Conservation (phyloP, 1,139 yeast species). For the Taphrina wiesneri region DNA sequence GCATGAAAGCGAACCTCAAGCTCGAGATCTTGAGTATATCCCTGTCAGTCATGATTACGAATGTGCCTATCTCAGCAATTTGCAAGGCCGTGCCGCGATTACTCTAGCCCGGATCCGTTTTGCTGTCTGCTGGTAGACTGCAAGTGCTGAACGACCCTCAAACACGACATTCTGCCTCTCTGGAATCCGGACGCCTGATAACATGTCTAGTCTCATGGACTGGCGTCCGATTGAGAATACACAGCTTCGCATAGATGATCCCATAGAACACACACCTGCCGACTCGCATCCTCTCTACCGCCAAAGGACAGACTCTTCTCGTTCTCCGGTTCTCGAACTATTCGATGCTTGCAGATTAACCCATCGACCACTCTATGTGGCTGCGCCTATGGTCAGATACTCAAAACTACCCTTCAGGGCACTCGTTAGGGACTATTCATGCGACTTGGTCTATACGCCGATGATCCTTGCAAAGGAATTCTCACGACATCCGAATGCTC, state of each 20-base stretch:
- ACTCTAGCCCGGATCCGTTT: too few species aligned
- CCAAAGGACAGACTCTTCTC: not conserved
- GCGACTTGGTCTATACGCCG: slow-evolving; percentile 88
- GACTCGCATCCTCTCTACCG: slow-evolving; percentile 15
- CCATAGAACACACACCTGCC: not conserved
- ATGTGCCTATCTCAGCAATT: too few species aligned
- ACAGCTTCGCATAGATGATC: slow-evolving; percentile 5
- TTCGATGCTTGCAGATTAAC: slow-evolving; percentile 52
- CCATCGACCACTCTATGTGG: slow-evolving; percentile 68
- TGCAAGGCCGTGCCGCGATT: too few species aligned
- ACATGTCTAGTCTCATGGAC: not conserved
- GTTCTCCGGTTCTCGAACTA: slow-evolving; percentile 44
- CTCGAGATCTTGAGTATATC: too few species aligned
- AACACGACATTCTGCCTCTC: too few species aligned
- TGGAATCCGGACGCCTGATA: too few species aligned
- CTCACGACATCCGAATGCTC: slow-evolving; percentile 78
- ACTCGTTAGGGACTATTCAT: slow-evolving; percentile 67
- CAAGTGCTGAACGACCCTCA: too few species aligned
- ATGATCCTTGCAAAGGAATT: slow-evolving; percentile 96
- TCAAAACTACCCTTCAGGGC: slow-evolving; percentile 91
- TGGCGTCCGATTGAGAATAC: slow-evolving; percentile 9
- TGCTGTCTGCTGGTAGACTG: too few species aligned
- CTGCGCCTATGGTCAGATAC: slow-evolving; percentile 98
- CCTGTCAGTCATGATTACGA: too few species aligned
- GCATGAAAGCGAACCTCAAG: not conserved